Percentiles rank a stretch among this genome's conserved stretches.
Evolutionary conservation across 345 rosid genomes (phyloP).

Genomic region (Gossypium arboreum): DNA sequence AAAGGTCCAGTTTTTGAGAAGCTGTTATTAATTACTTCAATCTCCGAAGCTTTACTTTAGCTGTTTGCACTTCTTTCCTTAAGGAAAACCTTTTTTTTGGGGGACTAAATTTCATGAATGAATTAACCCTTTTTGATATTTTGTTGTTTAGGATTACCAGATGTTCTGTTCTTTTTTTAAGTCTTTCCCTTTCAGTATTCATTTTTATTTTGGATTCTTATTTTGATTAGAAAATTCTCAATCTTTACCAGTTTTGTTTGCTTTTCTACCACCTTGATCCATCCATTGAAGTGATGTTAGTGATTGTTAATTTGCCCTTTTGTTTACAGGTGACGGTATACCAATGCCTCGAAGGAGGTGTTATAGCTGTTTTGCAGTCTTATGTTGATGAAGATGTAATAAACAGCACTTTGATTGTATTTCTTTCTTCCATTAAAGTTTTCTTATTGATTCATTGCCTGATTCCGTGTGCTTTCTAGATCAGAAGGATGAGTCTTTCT

Average conservation of each 20-base stretch:
- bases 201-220: conserved; percentile 15
- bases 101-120: neutral
- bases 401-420: neutral
- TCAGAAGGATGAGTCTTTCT: conserved; percentile 97
- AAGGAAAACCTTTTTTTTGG: neutral
- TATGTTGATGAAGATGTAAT: conserved; percentile 93
- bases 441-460: neutral
- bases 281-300: neutral
- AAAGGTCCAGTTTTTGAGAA: neutral
- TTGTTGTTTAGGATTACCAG: neutral
- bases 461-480: conserved; percentile 49
- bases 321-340: conserved; percentile 71
- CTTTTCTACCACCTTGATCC: neutral
- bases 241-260: neutral
- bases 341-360: conserved; percentile 92
- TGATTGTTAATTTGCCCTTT: neutral
- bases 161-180: neutral
- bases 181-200: neutral
- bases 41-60: neutral
- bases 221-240: neutral
- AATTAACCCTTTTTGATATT: neutral
- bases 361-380: conserved; percentile 73
- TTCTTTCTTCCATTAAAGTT: neutral
- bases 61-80: neutral
- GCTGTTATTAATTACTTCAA: neutral